phyloP scores from a whole-genome alignment of 495 filamentous ascomycete species.

The Staphylotrichum tortipilum region DNA sequence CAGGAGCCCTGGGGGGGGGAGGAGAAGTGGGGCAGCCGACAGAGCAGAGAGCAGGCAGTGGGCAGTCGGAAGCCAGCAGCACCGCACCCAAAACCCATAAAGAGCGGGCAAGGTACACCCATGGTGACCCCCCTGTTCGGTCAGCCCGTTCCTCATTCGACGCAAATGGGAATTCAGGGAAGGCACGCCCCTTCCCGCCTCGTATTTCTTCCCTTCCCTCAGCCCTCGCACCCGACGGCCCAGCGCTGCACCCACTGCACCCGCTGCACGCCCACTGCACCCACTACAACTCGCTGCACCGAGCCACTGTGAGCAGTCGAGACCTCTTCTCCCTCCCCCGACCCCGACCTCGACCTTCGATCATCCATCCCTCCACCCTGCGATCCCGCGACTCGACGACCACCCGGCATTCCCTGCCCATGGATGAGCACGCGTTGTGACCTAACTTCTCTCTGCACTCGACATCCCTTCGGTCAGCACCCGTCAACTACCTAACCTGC shows the following conservation, averaged over 20 bases:
- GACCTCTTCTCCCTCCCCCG: too few relatives aligned
- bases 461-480: slow-evolving; percentile 5
- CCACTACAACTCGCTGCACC: too few relatives aligned
- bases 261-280: neutral
- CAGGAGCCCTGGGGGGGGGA: slow-evolving; percentile 2
- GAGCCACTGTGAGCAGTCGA: too few relatives aligned
- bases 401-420: neutral
- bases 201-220: slow-evolving; percentile 16
- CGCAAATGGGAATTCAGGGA: slow-evolving; percentile 11
- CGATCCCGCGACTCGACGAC: neutral
- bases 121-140: neutral
- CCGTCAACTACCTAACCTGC: neutral
- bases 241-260: neutral
- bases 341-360: too few relatives aligned
- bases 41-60: too few relatives aligned
- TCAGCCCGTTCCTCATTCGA: slow-evolving; percentile 9
- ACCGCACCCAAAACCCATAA: too few relatives aligned
- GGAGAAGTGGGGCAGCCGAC: too few relatives aligned
- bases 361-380: too few relatives aligned
- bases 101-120: neutral
- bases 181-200: slow-evolving; percentile 19
- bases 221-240: slow-evolving; percentile 2
- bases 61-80: too few relatives aligned
- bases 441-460: neutral
- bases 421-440: neutral